Base-by-base conservation (phyloP, 345 rosid species). In the Chamaenerion angustifolium region DNA sequence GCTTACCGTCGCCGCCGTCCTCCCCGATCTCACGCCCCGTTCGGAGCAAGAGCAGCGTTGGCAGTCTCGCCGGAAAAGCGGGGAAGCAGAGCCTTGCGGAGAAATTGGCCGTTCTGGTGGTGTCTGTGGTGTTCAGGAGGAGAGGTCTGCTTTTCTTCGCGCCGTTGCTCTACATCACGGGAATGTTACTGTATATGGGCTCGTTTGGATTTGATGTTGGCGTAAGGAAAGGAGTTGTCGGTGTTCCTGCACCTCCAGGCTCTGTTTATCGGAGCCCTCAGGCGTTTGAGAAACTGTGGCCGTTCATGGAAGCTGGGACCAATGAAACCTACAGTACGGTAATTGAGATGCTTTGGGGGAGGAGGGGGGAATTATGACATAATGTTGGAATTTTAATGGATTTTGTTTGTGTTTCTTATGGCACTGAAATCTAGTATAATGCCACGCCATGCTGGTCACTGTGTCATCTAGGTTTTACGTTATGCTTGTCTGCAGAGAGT, bases 161-260 rank as follows among this genome's bases (percentile, higher is more conserved):
- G 56, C 98, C 98, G 12, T 52, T 90, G 63, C 48, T 90, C 70
- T 90, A 90, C 52, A 81, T 90, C 59, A 64, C 76, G 1, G 88
- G 88, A 58, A 83, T 90, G 98, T 56, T 89, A 68, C 69, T 86
- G 49, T 86, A 68, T 47, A 90, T 90, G 98, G 88, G 98, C 10
- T 81, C 90, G 6, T 63, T 86, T 48, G 84, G 81, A 1, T 80
- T 86, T 50, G 92, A 83, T 43, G 85, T 83, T 21, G 78, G 71
- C 42, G 67, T 77, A 63, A 68, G 76, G 58, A 76, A 76, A 56
- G 72, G 70, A 11, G 74, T 83, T n/a, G 84, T 72, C 12, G 74
- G 77, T 56, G 80, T 71, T 17, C 74, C 76, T 15, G 63, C 66
- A 41, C 87, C 81, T 10, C 71, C 82, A 1, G 98, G 98, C 10